phyloP scores from a whole-genome alignment of 257 asterid species.

The Mitragyna speciosa region DNA sequence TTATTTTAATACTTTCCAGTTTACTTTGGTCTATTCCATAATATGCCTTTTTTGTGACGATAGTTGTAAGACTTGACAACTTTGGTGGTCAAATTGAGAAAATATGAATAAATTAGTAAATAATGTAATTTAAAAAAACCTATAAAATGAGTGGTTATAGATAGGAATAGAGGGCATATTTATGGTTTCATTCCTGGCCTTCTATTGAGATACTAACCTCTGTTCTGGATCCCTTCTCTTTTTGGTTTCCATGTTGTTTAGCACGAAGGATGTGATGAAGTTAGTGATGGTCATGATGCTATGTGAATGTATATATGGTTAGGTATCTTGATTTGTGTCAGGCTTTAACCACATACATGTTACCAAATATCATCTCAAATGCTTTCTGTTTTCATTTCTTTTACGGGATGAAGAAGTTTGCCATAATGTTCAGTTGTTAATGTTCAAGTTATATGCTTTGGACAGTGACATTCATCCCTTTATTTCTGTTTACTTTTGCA shows the following conservation, averaged over 20 bases:
- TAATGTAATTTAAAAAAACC: not conserved
- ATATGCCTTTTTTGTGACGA: not conserved
- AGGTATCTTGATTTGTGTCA: not conserved
- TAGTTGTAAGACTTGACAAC: not conserved
- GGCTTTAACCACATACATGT: not conserved
- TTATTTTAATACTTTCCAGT: not conserved
- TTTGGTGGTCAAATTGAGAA: not conserved
- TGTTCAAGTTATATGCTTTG: not conserved
- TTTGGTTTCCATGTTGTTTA: not conserved
- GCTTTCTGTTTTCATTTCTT: not conserved
- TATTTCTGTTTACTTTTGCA: conserved; percentile 44
- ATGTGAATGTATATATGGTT: not conserved
- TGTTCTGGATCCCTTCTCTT: not conserved
- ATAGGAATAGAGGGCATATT: not conserved
- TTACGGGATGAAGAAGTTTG: not conserved
- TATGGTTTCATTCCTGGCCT: not conserved
- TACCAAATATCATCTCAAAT: not conserved
- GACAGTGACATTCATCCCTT: not conserved
- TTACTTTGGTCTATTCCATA: not conserved
- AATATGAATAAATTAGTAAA: not conserved
- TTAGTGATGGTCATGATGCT: not conserved
- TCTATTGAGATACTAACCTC: not conserved
- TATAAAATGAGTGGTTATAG: not conserved
- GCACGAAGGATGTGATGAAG: not conserved
- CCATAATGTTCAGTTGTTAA: not conserved